These are phyloP conservation scores for Yamadazyma sp. DNA, from an alignment of 805 yeast genomes.

Conservation along the genomic window DNA sequence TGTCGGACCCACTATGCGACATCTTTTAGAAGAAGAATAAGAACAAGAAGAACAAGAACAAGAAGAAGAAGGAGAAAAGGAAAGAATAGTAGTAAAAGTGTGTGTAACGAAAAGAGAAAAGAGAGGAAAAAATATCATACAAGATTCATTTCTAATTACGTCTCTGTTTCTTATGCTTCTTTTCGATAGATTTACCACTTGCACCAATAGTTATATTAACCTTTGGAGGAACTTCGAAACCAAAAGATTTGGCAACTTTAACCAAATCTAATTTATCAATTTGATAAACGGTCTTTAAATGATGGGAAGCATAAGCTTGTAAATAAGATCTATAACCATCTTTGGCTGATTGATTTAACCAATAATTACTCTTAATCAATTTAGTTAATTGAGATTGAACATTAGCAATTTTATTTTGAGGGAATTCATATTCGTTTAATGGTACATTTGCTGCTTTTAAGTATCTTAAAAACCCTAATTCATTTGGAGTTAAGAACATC, in stretches of 20 bases:
- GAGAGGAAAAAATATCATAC: too few relatives aligned
- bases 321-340: constrained; percentile 96
- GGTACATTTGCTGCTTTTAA: constrained; percentile 97
- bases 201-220: constrained; percentile 96
- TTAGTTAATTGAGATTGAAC: constrained; percentile 93
- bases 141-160: constrained; percentile 17
- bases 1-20: too few relatives aligned
- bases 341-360: constrained; percentile 92
- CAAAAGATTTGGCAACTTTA: constrained; percentile 93
- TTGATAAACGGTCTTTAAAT: constrained; percentile 92
- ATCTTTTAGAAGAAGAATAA: too few relatives aligned
- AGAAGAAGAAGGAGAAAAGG: too few relatives aligned
- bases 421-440: constrained; percentile 95
- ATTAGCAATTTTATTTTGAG: constrained; percentile 88
- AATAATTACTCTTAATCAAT: constrained; percentile 85
- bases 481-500: constrained; percentile 93
- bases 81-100: too few relatives aligned
- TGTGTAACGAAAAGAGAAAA: too few relatives aligned
- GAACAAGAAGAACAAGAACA: too few relatives aligned
- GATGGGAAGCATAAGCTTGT: constrained; percentile 97
- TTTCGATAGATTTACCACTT: constrained; percentile 65
- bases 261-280: constrained; percentile 91
- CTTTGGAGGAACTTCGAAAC: constrained; percentile 93
- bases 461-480: constrained; percentile 90
- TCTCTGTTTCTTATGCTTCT: constrained; percentile 45